These are phyloP conservation scores for Nyctanthes arbortristis DNA, from an alignment of 257 asterid genomes.

Conservation along the genomic window DNA sequence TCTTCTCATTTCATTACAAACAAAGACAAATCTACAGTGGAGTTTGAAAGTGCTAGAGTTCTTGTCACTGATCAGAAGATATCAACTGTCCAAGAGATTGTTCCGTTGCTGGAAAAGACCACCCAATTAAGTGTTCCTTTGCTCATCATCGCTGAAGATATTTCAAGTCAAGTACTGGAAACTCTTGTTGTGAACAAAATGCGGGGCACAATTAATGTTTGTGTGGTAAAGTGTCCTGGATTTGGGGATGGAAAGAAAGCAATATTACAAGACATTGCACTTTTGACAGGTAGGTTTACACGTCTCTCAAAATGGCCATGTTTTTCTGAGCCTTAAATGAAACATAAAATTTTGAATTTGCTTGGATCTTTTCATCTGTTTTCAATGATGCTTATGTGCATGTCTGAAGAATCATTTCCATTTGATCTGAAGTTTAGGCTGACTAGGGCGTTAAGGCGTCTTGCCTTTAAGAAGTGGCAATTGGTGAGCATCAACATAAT, in stretches of 20 bases:
- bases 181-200: slow-evolving; percentile 75
- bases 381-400: not conserved
- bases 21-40: slow-evolving; percentile 68
- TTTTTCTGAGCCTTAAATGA: not conserved
- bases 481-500: not conserved
- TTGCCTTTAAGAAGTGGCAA: not conserved
- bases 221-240: slow-evolving; percentile 92
- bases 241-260: slow-evolving; percentile 77
- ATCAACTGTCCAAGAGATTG: slow-evolving; percentile 59
- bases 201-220: slow-evolving; percentile 74
- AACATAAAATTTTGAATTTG: not conserved
- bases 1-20: slow-evolving; percentile 88
- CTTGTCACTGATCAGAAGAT: slow-evolving; percentile 90
- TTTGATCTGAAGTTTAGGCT: not conserved
- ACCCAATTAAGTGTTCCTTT: slow-evolving; percentile 88
- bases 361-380: not conserved
- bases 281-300: slow-evolving; percentile 71
- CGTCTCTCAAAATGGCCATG: not conserved
- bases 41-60: slow-evolving; percentile 81
- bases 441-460: not conserved
- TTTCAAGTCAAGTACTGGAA: slow-evolving; percentile 72
- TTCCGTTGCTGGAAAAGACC: slow-evolving; percentile 91
- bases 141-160: slow-evolving; percentile 88
- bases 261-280: slow-evolving; percentile 86
- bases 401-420: not conserved